Evolutionary conservation across 345 rosid genomes (phyloP), one percentile per base, ranked within the genome.

Genomic region (Arabidopsis suecica): DNA sequence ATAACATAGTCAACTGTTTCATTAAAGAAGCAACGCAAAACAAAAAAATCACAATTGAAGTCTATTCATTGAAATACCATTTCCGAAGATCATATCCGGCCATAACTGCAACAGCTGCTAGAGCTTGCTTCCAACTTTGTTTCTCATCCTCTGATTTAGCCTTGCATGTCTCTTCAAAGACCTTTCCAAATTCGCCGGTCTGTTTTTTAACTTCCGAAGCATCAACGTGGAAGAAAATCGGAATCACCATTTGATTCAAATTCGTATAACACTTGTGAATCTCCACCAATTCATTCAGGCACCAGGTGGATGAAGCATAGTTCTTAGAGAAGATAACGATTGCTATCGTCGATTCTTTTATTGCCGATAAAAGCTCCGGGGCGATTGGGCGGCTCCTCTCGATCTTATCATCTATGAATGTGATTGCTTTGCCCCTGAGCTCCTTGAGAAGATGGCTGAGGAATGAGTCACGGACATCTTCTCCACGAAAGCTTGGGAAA

Each of bases 121-220:
- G 40, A 56, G 59, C 78, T 54, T 3, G 18, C 0, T 1, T 56
- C 78, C 78, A 74, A 1, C 13, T 9, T 34, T 22, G 16, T 41
- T 4, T 56, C 6, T 23, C n/a, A 33, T 23, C 78, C 1, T 65
- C 20, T 14, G 59, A 0, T 65, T 74, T 56, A 4, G 3, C 49
- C 5, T 12, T 30, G 7, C 78, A 66, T 0, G 72, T 74, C 9
- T 56, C 8, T 16, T 56, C 0, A 22, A 76, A 76, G 9, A 2
- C n/a, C 13, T 61, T 7, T 5, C 63, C 70, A 28, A 76, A 61
- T 0, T 34, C 48, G 3, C 69, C 70, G 0, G 22, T 33, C 64
- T 76, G 75, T 9, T 61, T 69, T 10, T 58, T 25, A 5, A 69
- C 70, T 3, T 76, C 2, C 1, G 80, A 69, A 30, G 75, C 65